Evolutionary conservation across 2,329 filamentous ascomycete species (phyloP).

Genomic region (Colletotrichum costaricense): DNA sequence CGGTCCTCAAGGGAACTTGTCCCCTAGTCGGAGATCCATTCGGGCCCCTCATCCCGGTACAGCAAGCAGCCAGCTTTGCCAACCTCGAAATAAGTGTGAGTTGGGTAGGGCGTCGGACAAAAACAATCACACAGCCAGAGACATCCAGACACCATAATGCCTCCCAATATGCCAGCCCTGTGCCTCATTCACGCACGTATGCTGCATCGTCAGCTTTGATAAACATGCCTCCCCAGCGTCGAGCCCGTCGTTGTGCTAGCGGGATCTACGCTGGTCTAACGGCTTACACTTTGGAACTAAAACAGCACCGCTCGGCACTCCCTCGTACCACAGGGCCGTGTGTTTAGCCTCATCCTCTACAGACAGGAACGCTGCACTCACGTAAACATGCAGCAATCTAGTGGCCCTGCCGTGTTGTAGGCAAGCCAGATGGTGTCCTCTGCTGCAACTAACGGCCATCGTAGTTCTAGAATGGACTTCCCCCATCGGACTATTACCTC

Average conservation of each 20-base stretch:
- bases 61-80: not conserved
- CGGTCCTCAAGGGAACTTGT: not conserved
- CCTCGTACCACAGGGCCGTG: slow-evolving; percentile 27
- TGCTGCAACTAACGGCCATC: slow-evolving; percentile 27
- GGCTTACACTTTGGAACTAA: slow-evolving; percentile 28
- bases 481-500: slow-evolving; percentile 31
- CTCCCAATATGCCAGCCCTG: not conserved
- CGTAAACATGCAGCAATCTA: slow-evolving; percentile 1
- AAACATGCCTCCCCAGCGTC: slow-evolving; percentile 20
- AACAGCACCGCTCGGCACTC: slow-evolving; percentile 33
- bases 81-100: not conserved
- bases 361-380: slow-evolving; percentile 2
- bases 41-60: not conserved
- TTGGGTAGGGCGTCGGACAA: not conserved
- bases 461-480: slow-evolving; percentile 34
- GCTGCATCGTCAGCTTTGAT: slow-evolving; percentile 23
- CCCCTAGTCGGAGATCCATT: slow-evolving; percentile 17
- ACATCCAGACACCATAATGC: not conserved
- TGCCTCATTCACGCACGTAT: slow-evolving; percentile 12
- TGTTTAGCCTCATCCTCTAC: slow-evolving; percentile 30
- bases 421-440: slow-evolving; percentile 14
- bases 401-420: slow-evolving; percentile 1
- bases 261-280: slow-evolving; percentile 33
- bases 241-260: slow-evolving; percentile 16
- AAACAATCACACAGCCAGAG: not conserved